These are phyloP conservation scores for Tulasnella sp. DNA, from an alignment of 768 basidiomycete genomes.

Conservation along the genomic window DNA sequence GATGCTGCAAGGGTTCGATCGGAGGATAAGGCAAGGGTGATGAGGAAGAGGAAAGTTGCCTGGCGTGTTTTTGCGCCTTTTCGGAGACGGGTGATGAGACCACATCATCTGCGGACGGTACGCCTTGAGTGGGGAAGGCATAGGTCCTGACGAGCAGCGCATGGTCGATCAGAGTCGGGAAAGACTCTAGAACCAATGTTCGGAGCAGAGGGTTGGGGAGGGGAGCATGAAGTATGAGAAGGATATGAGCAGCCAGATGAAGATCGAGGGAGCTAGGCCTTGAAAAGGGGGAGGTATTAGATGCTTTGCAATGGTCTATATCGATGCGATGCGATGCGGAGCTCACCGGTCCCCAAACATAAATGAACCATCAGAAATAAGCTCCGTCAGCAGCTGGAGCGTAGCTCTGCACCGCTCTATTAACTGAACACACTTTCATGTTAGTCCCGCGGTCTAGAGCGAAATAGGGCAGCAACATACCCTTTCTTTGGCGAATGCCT, in stretches of 20 bases:
- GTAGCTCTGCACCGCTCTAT: conserved; percentile 59
- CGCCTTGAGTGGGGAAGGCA: conserved; percentile 40
- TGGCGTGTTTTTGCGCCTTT: conserved; percentile 14
- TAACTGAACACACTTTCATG: conserved; percentile 49
- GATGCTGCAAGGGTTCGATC: conserved; percentile 9
- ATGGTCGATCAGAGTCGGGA: conserved; percentile 61
- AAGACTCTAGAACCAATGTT: conserved; percentile 58
- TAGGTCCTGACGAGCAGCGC: conserved; percentile 54
- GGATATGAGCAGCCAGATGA: conserved; percentile 66
- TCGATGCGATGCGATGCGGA: neutral
- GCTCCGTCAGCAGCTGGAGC: conserved; percentile 61
- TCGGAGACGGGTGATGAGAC: neutral
- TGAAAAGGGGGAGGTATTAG: neutral
- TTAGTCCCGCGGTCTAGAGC: neutral
- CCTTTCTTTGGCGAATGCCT: conserved; percentile 66
- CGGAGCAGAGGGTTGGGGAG: conserved; percentile 65
- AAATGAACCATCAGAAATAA: conserved; percentile 57
- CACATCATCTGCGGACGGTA: neutral
- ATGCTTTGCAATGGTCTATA: neutral
- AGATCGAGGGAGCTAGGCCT: conserved; percentile 70
- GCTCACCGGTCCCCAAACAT: conserved; percentile 57
- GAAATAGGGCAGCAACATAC: conserved; percentile 44
- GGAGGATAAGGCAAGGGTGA: conserved; percentile 24
- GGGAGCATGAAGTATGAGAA: conserved; percentile 60
- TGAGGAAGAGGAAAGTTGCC: neutral